These are phyloP conservation scores for Meyerozyma athensensis DNA, from an alignment of 1,139 yeast species.

Conservation along the genomic window DNA sequence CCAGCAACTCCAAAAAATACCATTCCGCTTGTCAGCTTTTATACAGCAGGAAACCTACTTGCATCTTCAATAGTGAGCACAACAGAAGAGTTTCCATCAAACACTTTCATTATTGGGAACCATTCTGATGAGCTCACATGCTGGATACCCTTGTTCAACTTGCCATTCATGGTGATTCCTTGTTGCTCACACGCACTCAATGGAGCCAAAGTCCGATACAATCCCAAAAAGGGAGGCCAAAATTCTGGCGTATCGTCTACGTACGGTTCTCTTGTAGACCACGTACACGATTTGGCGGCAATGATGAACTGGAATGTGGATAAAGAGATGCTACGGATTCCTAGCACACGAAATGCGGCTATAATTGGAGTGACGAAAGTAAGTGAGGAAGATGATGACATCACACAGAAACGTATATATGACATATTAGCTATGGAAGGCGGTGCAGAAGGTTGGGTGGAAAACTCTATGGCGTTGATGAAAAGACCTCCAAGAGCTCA, in stretches of 20 bases:
- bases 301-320: slow-evolving; percentile 80
- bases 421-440: slow-evolving; percentile 70
- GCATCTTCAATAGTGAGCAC: slow-evolving; percentile 57
- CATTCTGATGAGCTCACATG: slow-evolving; percentile 95
- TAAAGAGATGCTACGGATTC: slow-evolving; percentile 85
- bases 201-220: slow-evolving; percentile 69
- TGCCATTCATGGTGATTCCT: slow-evolving; percentile 88
- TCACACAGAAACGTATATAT: slow-evolving; percentile 37
- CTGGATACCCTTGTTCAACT: slow-evolving; percentile 87
- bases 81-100: slow-evolving; percentile 58
- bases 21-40: slow-evolving; percentile 36
- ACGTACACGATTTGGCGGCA: slow-evolving; percentile 65
- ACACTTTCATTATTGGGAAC: slow-evolving; percentile 85
- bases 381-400: slow-evolving; percentile 22
- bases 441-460: slow-evolving; percentile 90
- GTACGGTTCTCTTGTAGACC: slow-evolving; percentile 81
- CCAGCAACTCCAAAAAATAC: slow-evolving; percentile 9
- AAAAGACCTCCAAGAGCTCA: slow-evolving; percentile 39
- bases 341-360: slow-evolving; percentile 93
- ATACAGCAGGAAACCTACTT: slow-evolving; percentile 46
- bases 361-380: slow-evolving; percentile 55
- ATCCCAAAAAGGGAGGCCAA: slow-evolving; percentile 25
- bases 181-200: slow-evolving; percentile 88
- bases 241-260: slow-evolving; percentile 39
- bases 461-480: slow-evolving; percentile 64